These are phyloP conservation scores for Lepidium sativum DNA, from an alignment of 345 rosid species.

Conservation along the genomic window DNA sequence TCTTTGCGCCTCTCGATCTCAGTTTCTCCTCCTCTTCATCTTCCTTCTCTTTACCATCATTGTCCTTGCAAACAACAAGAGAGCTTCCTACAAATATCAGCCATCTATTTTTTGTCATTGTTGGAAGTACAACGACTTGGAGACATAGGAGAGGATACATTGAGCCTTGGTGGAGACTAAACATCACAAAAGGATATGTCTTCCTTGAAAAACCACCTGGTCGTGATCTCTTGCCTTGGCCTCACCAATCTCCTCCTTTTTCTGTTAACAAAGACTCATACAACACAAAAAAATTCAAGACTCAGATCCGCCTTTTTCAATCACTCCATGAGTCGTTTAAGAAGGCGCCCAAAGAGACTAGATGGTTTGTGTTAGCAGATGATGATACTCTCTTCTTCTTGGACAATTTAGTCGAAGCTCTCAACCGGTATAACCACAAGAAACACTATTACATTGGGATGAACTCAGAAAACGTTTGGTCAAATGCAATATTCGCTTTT, in stretches of 20 bases:
- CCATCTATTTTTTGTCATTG: constrained; percentile 45
- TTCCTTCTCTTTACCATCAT: neutral
- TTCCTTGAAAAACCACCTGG: constrained; percentile 44
- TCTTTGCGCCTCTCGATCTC: constrained; percentile 23
- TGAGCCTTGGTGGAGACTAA: constrained; percentile 65
- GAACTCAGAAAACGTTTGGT: constrained; percentile 37
- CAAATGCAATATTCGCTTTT: constrained; percentile 38
- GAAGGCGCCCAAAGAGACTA: constrained; percentile 12
- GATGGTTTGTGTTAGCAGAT: constrained; percentile 54
- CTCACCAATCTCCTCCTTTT: constrained; percentile 43
- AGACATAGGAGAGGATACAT: constrained; percentile 33
- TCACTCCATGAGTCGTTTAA: constrained; percentile 39
- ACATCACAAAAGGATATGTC: constrained; percentile 47
- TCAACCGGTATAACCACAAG: constrained; percentile 45
- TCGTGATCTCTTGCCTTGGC: constrained; percentile 42
- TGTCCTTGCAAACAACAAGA: neutral
- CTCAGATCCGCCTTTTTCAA: constrained; percentile 33
- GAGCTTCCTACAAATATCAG: constrained; percentile 33
- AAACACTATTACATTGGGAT: constrained; percentile 45
- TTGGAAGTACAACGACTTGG: constrained; percentile 40
- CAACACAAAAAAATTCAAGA: constrained; percentile 17
- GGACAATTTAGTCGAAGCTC: constrained; percentile 41
- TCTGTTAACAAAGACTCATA: constrained; percentile 38
- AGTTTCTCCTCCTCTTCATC: constrained; percentile 9
- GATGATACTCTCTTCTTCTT: constrained; percentile 55